These are phyloP conservation scores for Stachybotrys chlorohalonatus DNA, from an alignment of 2,329 filamentous ascomycete species.

Conservation along the genomic window DNA sequence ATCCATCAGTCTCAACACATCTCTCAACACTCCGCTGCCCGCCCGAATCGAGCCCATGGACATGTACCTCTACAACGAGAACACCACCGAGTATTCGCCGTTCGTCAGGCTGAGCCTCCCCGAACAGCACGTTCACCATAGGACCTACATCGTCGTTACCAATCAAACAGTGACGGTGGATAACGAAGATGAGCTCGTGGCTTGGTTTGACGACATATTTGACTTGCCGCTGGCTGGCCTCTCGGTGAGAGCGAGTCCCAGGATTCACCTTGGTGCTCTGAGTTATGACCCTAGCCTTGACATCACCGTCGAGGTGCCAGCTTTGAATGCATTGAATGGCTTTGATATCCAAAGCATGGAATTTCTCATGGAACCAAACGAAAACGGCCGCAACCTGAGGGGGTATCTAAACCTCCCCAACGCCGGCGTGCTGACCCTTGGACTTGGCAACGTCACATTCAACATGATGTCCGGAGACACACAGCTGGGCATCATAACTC, in stretches of 20 bases:
- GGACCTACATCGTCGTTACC: constrained; percentile 23
- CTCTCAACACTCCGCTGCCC: constrained; percentile 25
- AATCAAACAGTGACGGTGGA: constrained; percentile 25
- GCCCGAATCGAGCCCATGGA: constrained; percentile 27
- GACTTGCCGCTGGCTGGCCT: constrained; percentile 25
- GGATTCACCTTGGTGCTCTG: constrained; percentile 29
- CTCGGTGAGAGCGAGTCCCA: constrained; percentile 25
- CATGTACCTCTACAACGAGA: constrained; percentile 31
- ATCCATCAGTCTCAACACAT: constrained; percentile 25
- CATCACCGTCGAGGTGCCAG: constrained; percentile 30
- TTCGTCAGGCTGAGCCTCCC: constrained; percentile 19
- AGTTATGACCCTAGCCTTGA: constrained; percentile 26
- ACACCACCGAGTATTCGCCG: constrained; percentile 11
- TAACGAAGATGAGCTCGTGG: constrained; percentile 28
- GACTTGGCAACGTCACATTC: constrained; percentile 35
- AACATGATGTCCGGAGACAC: constrained; percentile 31
- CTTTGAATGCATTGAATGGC: constrained; percentile 29
- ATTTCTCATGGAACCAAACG: constrained; percentile 26
- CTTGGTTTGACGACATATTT: constrained; percentile 30
- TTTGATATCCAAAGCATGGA: constrained; percentile 28
- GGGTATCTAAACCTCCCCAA: constrained; percentile 36
- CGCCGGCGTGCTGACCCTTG: constrained; percentile 30
- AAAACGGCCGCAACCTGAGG: constrained; percentile 30
- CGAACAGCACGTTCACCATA: constrained; percentile 20
- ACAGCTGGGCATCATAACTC: constrained; percentile 26